Conservation (phyloP, 2,329 filamentous ascomycete genomes). For the Hymenoscyphus scutula region DNA sequence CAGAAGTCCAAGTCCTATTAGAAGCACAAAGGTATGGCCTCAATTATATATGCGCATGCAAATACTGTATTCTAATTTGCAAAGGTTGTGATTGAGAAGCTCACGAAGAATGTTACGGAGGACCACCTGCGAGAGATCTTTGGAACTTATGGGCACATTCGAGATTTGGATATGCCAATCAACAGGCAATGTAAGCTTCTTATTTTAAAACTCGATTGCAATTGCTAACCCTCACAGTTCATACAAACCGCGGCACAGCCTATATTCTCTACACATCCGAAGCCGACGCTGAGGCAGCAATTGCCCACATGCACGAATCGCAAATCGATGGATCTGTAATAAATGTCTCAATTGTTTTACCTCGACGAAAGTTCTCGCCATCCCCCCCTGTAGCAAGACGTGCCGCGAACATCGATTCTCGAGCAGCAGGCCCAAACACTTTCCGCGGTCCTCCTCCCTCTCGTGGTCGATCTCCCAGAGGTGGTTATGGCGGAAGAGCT, state of each 20-base stretch:
- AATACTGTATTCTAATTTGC: conserved; percentile 17
- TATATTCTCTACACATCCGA: conserved; percentile 83
- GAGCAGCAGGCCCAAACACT: conserved; percentile 35
- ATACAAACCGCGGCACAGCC: conserved; percentile 87
- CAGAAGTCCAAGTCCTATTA: conserved; percentile 38
- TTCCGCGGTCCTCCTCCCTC: conserved; percentile 29
- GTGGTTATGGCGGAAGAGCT: conserved; percentile 25
- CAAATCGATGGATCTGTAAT: conserved; percentile 48
- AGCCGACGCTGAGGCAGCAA: conserved; percentile 79
- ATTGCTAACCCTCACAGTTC: conserved; percentile 51
- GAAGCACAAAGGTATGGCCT: conserved; percentile 51
- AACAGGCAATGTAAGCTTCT: conserved; percentile 71
- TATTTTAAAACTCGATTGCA: conserved; percentile 4
- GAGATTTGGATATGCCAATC: conserved; percentile 85
- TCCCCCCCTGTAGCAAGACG: conserved; percentile 71
- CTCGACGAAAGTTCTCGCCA: conserved; percentile 65
- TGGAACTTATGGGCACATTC: conserved; percentile 79
- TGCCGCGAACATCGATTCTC: conserved; percentile 57
- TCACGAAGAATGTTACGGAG: conserved; percentile 93
- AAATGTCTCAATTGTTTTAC: conserved; percentile 39
- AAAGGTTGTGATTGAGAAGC: conserved; percentile 91
- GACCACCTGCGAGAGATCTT: conserved; percentile 90
- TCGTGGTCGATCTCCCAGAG: conserved; percentile 30
- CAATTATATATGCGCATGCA: conserved; percentile 8
- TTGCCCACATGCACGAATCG: conserved; percentile 97